These are phyloP conservation scores for Hymenoscyphus scutula DNA, from an alignment of 2,329 filamentous ascomycete species.

Conservation along the genomic window DNA sequence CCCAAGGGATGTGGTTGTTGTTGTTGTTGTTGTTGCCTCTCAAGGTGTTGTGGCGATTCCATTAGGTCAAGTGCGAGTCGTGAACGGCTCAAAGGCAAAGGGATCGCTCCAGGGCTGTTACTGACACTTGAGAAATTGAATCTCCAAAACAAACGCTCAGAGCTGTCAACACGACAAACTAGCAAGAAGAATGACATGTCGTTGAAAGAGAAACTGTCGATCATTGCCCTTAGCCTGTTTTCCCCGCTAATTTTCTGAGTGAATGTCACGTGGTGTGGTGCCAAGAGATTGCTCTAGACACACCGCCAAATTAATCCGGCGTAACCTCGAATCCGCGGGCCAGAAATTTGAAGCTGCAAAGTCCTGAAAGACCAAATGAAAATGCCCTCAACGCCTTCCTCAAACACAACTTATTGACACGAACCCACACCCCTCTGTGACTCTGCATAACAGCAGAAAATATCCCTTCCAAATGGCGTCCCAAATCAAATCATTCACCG, in stretches of 20 bases:
- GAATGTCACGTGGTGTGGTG: neutral
- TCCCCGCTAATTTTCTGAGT: neutral
- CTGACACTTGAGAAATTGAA: no score
- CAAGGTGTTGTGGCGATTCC: no score
- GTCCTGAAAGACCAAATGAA: neutral
- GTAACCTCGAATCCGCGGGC: neutral
- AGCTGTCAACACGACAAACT: neutral
- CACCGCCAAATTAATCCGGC: neutral
- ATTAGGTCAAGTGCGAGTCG: no score
- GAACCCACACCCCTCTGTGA: slow-evolving; percentile 3
- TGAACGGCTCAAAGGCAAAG: no score
- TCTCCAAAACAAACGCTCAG: neutral
- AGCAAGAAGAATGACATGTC: neutral
- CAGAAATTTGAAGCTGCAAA: neutral
- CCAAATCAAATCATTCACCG: slow-evolving; percentile 31
- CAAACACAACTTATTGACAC: slow-evolving; percentile 10
- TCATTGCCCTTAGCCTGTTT: neutral
- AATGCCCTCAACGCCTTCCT: slow-evolving; percentile 3
- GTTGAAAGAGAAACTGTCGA: neutral
- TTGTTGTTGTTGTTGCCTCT: no score
- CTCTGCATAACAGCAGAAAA: neutral
- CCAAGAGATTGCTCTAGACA: neutral
- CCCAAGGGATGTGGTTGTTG: no score
- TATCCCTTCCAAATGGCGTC: slow-evolving; percentile 18
- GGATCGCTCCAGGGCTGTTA: no score